Evolutionary conservation across 2,329 filamentous ascomycete genomes (phyloP).

Genomic region (Cladosporium sp.): DNA sequence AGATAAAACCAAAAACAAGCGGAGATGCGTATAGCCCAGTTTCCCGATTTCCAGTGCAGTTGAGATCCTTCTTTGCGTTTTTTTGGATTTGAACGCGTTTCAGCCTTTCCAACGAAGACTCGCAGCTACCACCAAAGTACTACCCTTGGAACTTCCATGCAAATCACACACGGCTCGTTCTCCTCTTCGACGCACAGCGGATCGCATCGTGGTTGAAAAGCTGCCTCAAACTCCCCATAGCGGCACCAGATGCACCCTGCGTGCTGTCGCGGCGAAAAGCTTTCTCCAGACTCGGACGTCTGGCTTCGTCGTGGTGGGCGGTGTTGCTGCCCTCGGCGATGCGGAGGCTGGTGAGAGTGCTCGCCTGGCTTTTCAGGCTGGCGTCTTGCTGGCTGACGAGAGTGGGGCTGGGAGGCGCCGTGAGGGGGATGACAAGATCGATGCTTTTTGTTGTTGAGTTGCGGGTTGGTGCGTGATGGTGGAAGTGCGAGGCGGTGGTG

Average conservation of each 20-base stretch:
- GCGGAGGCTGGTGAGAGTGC: conserved; percentile 28
- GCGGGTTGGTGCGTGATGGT: conserved; percentile 36
- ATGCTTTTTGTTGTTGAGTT: conserved; percentile 30
- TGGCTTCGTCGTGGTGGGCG: not conserved
- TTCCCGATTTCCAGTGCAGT: too few species aligned
- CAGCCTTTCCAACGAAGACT: too few species aligned
- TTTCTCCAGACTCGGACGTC: not conserved
- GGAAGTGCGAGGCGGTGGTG: conserved; percentile 38
- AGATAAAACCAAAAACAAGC: too few species aligned
- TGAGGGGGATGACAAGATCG: conserved; percentile 42
- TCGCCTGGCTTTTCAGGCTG: conserved; percentile 31
- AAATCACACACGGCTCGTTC: not conserved
- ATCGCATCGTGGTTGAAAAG: conserved; percentile 33
- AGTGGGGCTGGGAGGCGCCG: conserved; percentile 24
- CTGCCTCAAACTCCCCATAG: conserved; percentile 29
- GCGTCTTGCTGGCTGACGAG: conserved; percentile 18
- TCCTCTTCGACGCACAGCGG: conserved; percentile 21
- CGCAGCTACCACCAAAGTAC: too few species aligned
- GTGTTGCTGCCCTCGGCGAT: conserved; percentile 20
- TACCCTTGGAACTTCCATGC: too few species aligned
- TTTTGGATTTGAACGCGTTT: too few species aligned
- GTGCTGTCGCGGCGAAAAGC: not conserved
- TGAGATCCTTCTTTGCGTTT: too few species aligned
- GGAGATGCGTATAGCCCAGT: too few species aligned
- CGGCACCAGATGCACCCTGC: not conserved